Evolutionary conservation across 306 rosid species (phyloP).

Genomic region (Arachis hypogaea): DNA sequence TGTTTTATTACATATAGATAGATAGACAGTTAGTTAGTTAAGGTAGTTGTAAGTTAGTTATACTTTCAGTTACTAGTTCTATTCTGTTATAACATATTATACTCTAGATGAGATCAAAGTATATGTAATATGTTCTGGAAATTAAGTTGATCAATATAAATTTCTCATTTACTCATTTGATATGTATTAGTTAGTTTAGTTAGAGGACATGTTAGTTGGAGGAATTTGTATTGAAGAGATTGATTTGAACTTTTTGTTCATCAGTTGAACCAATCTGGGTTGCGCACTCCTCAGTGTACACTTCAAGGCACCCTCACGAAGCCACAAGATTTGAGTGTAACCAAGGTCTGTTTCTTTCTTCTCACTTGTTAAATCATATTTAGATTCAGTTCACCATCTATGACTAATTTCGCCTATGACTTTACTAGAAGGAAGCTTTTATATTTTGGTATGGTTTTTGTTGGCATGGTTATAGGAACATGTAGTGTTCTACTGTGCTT

Average conservation of each 20-base stretch:
- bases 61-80: too few species aligned
- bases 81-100: too few species aligned
- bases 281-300: constrained; percentile 91
- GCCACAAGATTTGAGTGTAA: constrained; percentile 53
- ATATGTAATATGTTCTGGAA: too few species aligned
- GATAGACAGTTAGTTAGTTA: too few species aligned
- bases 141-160: too few species aligned
- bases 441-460: neutral
- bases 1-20: too few species aligned
- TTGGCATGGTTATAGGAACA: too few species aligned
- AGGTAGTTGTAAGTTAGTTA: too few species aligned
- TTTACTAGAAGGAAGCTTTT: neutral
- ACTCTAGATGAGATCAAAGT: too few species aligned
- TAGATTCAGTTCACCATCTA: neutral
- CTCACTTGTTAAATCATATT: neutral
- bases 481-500: neutral
- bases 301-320: constrained; percentile 75
- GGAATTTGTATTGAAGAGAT: neutral
- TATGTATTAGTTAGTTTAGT: neutral
- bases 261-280: constrained; percentile 74
- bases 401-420: neutral
- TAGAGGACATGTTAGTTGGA: neutral
- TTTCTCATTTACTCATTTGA: too few species aligned
- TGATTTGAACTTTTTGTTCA: constrained; percentile 28
- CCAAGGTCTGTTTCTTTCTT: constrained; percentile 44